These are phyloP conservation scores for Neurospora sp. DNA, from an alignment of 495 filamentous ascomycete species.

Conservation along the genomic window DNA sequence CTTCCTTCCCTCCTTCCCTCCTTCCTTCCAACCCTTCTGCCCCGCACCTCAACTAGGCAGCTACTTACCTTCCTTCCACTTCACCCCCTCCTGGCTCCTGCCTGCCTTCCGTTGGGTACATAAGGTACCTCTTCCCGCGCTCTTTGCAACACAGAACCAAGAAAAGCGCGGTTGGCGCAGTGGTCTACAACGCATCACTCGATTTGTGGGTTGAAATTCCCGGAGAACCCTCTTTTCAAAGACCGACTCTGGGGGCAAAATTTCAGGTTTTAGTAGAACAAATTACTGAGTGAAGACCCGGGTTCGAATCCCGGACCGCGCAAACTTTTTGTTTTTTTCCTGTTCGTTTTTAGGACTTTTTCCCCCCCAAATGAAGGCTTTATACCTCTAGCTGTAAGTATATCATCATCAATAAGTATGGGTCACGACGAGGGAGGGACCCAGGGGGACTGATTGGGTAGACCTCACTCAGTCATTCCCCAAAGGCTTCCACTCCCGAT, in stretches of 20 bases:
- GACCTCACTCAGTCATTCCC: constrained; percentile 3
- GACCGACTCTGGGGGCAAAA: not conserved
- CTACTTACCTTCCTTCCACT: no score
- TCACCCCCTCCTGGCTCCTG: no score
- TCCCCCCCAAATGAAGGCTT: no score
- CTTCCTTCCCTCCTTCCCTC: no score
- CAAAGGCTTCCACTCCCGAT: constrained; percentile 13
- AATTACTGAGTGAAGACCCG: not conserved
- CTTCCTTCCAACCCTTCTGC: no score
- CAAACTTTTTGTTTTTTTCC: not conserved
- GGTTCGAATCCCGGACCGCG: not conserved
- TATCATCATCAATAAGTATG: no score
- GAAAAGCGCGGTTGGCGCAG: not conserved
- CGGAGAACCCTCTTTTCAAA: not conserved
- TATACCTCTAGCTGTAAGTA: not conserved
- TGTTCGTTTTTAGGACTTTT: not conserved
- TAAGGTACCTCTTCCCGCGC: no score
- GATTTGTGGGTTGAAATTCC: not conserved
- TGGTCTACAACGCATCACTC: not conserved
- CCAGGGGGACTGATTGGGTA: not conserved
- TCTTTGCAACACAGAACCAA: no score
- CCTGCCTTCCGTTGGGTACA: no score
- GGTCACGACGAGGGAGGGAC: no score
- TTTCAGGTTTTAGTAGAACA: not conserved
- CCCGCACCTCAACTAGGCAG: no score